Evolutionary conservation across 2,329 filamentous ascomycete species (phyloP).

Genomic region (Lachnellula hyalina): DNA sequence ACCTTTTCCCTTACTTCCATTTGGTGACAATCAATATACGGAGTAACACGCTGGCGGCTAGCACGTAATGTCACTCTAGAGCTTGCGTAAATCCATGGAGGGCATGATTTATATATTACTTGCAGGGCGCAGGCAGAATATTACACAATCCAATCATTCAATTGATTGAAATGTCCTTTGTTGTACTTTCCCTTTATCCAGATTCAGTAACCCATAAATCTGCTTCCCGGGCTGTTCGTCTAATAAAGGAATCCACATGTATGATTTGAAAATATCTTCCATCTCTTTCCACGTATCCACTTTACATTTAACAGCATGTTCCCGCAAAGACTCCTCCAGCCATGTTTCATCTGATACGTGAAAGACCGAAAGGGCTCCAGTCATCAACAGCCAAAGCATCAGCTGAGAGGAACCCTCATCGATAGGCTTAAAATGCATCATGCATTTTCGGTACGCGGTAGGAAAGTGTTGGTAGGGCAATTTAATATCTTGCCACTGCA

Average conservation of each 20-base stretch:
- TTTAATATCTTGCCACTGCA: conserved; percentile 31
- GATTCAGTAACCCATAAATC: conserved; percentile 20
- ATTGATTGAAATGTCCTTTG: not conserved
- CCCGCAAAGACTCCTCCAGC: conserved; percentile 16
- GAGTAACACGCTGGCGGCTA: too few species aligned
- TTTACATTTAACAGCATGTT: conserved; percentile 12
- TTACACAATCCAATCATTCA: too few species aligned
- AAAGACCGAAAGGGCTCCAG: conserved; percentile 21
- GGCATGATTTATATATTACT: too few species aligned
- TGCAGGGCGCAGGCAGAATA: too few species aligned
- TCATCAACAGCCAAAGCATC: conserved; percentile 21
- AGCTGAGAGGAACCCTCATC: conserved; percentile 9
- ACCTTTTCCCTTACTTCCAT: too few species aligned
- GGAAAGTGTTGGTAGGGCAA: conserved; percentile 17
- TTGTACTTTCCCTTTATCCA: not conserved
- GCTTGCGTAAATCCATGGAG: too few species aligned
- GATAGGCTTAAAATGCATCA: conserved; percentile 4
- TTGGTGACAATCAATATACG: too few species aligned
- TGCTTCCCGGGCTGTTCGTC: conserved; percentile 29
- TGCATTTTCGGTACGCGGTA: conserved; percentile 10
- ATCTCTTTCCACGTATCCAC: conserved; percentile 17
- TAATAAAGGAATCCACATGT: conserved; percentile 32
- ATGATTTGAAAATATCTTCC: conserved; percentile 22
- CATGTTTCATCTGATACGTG: conserved; percentile 15
- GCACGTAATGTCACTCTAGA: too few species aligned